Percentiles rank a stretch among this genome's conserved stretches.
Conservation (phyloP, 805 yeast species). For the Priceomyces carsonii region DNA sequence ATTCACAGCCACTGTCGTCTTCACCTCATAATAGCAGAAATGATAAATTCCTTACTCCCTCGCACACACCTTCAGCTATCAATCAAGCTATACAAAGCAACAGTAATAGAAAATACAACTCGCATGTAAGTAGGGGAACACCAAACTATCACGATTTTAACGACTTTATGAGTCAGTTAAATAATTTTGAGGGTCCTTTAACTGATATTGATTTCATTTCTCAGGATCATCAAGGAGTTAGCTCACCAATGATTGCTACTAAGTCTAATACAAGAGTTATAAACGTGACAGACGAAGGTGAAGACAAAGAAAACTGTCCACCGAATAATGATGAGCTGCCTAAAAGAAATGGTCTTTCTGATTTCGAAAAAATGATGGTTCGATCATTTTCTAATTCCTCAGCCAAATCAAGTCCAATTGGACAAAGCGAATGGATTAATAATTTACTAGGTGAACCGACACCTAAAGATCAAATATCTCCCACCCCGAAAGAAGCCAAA, state of each 20-base stretch:
- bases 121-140: constrained; percentile 11
- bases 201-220: constrained; percentile 49
- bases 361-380: constrained; percentile 25
- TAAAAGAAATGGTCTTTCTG: constrained; percentile 13
- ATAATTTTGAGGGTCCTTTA: constrained; percentile 45
- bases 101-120: constrained; percentile 3
- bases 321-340: constrained; percentile 14
- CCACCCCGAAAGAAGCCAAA: constrained; percentile 18
- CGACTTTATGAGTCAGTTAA: constrained; percentile 42
- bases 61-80: constrained; percentile 39
- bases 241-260: constrained; percentile 55
- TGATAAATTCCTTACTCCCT: constrained; percentile 39
- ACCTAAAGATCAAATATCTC: constrained; percentile 33
- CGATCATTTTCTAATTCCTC: constrained; percentile 27
- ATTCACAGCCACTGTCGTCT: constrained; percentile 21
- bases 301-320: constrained; percentile 32
- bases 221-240: constrained; percentile 30
- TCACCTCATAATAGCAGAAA: constrained; percentile 24
- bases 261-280: constrained; percentile 56
- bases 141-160: constrained; percentile 37
- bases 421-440: constrained; percentile 44
- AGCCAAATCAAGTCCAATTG: constrained; percentile 36
- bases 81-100: constrained; percentile 33
- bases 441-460: constrained; percentile 44
- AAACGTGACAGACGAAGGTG: constrained; percentile 44